These are phyloP conservation scores for Cordyceps pruinosa DNA, from an alignment of 2,329 filamentous ascomycete genomes.

Conservation along the genomic window DNA sequence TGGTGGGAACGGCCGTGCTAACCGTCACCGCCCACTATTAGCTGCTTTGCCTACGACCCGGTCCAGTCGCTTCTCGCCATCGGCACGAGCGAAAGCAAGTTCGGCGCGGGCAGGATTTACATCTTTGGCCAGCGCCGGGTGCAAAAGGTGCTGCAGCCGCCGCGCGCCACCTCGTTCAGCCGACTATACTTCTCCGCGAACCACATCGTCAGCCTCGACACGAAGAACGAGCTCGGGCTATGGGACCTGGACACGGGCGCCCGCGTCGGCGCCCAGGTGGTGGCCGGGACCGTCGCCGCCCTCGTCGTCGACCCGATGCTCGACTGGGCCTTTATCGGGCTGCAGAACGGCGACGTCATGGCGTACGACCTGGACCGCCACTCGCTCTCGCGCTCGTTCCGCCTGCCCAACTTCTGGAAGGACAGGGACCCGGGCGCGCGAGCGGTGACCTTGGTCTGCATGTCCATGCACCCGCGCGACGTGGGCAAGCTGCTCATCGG, in stretches of 20 bases:
- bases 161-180: conserved; percentile 66
- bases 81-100: conserved; percentile 81
- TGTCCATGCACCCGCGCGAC: conserved; percentile 85
- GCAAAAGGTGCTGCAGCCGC: conserved; percentile 64
- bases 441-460: conserved; percentile 56
- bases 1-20: conserved; percentile 15
- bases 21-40: conserved; percentile 26
- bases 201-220: conserved; percentile 77
- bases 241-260: conserved; percentile 71
- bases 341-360: conserved; percentile 75
- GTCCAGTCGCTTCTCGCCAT: conserved; percentile 89
- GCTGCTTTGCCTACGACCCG: conserved; percentile 83
- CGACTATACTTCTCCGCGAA: conserved; percentile 79
- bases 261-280: conserved; percentile 61
- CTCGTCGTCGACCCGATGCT: conserved; percentile 81
- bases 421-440: conserved; percentile 62
- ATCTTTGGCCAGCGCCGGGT: conserved; percentile 79
- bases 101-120: conserved; percentile 81
- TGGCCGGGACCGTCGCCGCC: conserved; percentile 67
- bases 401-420: conserved; percentile 81
- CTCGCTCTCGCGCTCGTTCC: conserved; percentile 61
- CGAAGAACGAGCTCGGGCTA: conserved; percentile 75
- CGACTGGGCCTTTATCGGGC: conserved; percentile 85
- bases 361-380: conserved; percentile 91
- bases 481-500: conserved; percentile 86